Conservation (phyloP, 495 filamentous ascomycete genomes). For the Hyphodiscus hymeniophilus region DNA sequence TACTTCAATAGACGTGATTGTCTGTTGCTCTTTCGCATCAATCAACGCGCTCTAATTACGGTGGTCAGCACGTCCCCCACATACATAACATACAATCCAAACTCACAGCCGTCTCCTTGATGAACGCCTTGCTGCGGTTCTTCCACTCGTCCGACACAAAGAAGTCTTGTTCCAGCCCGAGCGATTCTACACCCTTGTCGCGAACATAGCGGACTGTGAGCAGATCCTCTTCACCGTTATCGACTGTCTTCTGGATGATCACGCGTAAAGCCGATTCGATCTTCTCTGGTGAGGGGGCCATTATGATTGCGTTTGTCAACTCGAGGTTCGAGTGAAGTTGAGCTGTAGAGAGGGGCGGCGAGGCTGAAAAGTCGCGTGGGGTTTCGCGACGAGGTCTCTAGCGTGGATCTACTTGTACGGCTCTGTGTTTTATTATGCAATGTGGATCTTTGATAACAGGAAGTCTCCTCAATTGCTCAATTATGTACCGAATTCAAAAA, state of each 20-base stretch:
- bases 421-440: too few species aligned
- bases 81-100: neutral
- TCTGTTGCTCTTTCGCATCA: conserved; percentile 22
- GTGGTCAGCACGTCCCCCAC: neutral
- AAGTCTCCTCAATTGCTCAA: too few species aligned
- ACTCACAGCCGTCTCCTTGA: conserved; percentile 57
- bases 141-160: conserved; percentile 74
- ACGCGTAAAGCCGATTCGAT: conserved; percentile 3
- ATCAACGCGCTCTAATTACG: conserved; percentile 4
- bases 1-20: conserved; percentile 16
- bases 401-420: too few species aligned
- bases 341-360: neutral
- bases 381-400: too few species aligned
- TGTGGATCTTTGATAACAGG: too few species aligned
- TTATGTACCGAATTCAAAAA: too few species aligned
- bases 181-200: conserved; percentile 52
- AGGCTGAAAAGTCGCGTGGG: neutral
- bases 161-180: conserved; percentile 59
- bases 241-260: conserved; percentile 5
- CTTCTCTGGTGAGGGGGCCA: conserved; percentile 3
- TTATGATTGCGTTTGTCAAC: neutral
- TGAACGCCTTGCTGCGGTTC: conserved; percentile 61
- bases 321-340: neutral
- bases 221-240: conserved; percentile 29
- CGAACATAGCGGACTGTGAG: conserved; percentile 74